Percentiles rank a stretch among this genome's conserved stretches.
These are phyloP conservation scores for Yamadazyma dushanensis DNA, from an alignment of 1,139 yeast species.

Conservation along the genomic window DNA sequence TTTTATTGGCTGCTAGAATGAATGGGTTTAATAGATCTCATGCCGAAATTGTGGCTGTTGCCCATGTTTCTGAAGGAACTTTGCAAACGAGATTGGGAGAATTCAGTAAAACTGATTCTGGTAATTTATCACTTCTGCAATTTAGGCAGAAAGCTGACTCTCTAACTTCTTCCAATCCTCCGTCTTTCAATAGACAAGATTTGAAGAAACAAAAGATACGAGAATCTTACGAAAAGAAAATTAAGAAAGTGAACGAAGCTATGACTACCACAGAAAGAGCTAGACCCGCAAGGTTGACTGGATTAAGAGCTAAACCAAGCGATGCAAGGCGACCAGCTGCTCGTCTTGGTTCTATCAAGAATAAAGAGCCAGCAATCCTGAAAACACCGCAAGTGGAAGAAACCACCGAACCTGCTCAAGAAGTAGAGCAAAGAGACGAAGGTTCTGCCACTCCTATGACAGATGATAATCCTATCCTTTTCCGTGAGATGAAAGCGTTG, in stretches of 20 bases:
- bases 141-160: constrained; percentile 52
- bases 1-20: constrained; percentile 92
- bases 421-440: neutral
- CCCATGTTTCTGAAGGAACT: constrained; percentile 94
- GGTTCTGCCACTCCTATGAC: neutral
- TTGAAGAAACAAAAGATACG: constrained; percentile 21
- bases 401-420: no score
- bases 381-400: neutral
- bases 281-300: neutral
- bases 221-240: constrained; percentile 1
- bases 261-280: neutral
- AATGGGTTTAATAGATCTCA: constrained; percentile 90
- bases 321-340: neutral
- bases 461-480: constrained; percentile 1
- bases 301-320: neutral
- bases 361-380: neutral
- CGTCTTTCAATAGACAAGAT: constrained; percentile 64
- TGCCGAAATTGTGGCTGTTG: constrained; percentile 90
- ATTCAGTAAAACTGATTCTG: constrained; percentile 77
- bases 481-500: constrained; percentile 4
- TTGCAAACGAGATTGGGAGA: constrained; percentile 87
- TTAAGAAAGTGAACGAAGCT: neutral
- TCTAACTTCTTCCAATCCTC: constrained; percentile 68
- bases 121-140: constrained; percentile 66
- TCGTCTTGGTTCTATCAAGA: neutral